Evolutionary conservation across 2,329 filamentous ascomycete genomes (phyloP), one percentile per base, ranked within the genome.

Genomic region (Phialemonium atrogriseum): DNA sequence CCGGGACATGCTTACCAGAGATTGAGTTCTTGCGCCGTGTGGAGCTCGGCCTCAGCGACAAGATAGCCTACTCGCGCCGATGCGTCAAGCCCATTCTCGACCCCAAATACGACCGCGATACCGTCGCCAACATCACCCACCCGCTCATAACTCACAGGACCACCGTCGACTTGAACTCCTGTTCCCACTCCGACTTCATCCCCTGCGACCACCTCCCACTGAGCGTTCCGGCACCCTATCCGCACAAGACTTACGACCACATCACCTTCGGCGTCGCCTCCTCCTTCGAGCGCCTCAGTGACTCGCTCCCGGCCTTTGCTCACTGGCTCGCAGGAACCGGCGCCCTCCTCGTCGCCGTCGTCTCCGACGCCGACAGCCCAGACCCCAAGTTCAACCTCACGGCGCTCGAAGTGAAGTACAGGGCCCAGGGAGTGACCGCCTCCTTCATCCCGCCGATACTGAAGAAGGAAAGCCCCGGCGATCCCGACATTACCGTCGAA

Each of bases 211-310:
- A 64, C 2, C 50, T 77, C 12, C 44, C 54, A 0, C 46, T 77
- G 6, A 45, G 56, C 4, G 68, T 76, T 1, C 62, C 70, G 1
- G 42, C 44, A 0, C 58, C 64, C 1, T 63, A 62, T 30, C 60
- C 64, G 0, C 45, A 48, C 18, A 43, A 52, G 18, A 57, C 58
- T 7, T 70, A 71, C 39, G 54, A 59, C 0, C 62, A 75, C 31
- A 59, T 76, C 26, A 51, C 73, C 35, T 77, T 79, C 38, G 73
- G 71, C 34, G 62, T 77, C 5, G 69, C 73, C 1, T 75, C 72
- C 14, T 65, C 58, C 7, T 56, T 66, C 19, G 56, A 60, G 16
- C 62, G 73, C 20, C 50, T 77, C 34, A 51, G 61, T 23, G 58
- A 62, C 6, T 70, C 71, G 1, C 51, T 75, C 21, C 52, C 62